Evolutionary conservation across 257 asterid species (phyloP).

Genomic region (Handroanthus guayacan): DNA sequence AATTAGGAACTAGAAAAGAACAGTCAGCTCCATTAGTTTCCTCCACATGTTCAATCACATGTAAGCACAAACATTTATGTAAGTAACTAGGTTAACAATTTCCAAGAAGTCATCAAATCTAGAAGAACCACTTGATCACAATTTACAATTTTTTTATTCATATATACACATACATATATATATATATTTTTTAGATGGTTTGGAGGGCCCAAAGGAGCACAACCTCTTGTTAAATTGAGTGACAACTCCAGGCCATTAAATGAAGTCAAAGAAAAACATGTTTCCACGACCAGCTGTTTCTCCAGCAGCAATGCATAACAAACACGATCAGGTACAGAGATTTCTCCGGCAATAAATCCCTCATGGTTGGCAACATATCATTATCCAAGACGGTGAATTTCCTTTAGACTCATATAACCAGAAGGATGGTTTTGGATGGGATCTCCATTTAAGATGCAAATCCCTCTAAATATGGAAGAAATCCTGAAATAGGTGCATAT

Average conservation of each 20-base stretch:
- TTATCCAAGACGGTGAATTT: slow-evolving; percentile 32
- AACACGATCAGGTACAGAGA: not conserved
- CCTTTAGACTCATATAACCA: slow-evolving; percentile 45
- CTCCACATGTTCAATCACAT: not conserved
- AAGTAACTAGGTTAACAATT: slow-evolving; percentile 14
- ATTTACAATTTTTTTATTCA: slow-evolving; percentile 20
- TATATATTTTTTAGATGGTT: too few species aligned
- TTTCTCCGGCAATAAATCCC: slow-evolving; percentile 8
- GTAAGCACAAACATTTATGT: slow-evolving; percentile 18
- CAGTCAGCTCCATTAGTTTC: slow-evolving; percentile 6
- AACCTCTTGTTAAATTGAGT: slow-evolving; percentile 34
- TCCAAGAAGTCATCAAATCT: slow-evolving; percentile 16
- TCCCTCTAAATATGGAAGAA: slow-evolving; percentile 38
- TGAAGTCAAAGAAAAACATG: slow-evolving; percentile 15
- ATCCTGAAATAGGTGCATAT: slow-evolving; percentile 45
- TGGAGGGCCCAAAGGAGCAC: slow-evolving; percentile 16
- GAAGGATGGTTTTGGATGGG: slow-evolving; percentile 35
- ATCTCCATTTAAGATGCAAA: slow-evolving; percentile 40
- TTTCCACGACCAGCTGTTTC: slow-evolving; percentile 28
- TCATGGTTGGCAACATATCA: slow-evolving; percentile 37
- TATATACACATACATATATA: too few species aligned
- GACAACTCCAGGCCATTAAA: slow-evolving; percentile 23
- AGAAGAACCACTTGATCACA: slow-evolving; percentile 16
- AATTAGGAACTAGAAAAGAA: slow-evolving; percentile 5
- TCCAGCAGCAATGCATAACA: slow-evolving; percentile 32